Conservation (phyloP, 805 yeast genomes). For the Wickerhamiella dianesei region DNA sequence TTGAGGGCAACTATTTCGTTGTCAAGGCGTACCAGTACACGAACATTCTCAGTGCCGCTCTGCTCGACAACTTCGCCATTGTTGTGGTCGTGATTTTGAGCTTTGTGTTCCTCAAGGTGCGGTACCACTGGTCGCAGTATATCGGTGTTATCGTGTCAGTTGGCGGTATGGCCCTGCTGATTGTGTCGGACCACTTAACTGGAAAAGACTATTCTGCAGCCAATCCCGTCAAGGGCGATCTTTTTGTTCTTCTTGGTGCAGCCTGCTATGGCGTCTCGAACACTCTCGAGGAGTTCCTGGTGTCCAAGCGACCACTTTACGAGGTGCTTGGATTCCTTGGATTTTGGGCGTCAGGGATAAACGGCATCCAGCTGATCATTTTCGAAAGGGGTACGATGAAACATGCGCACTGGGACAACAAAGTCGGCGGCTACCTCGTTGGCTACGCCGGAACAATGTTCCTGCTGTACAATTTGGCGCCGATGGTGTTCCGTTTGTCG, state of each 20-base stretch:
- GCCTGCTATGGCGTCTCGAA: constrained; percentile 34
- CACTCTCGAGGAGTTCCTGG: constrained; percentile 32
- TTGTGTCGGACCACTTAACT: constrained; percentile 30
- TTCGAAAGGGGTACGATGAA: constrained; percentile 28
- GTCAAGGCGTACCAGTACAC: constrained; percentile 34
- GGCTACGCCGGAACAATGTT: constrained; percentile 31
- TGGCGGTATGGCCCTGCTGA: constrained; percentile 32
- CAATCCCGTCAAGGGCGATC: constrained; percentile 32
- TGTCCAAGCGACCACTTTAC: constrained; percentile 33
- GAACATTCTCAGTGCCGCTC: constrained; percentile 31
- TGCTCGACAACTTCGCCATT: constrained; percentile 34
- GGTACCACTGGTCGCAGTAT: constrained; percentile 35
- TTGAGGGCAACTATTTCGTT: constrained; percentile 35
- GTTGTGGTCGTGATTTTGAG: constrained; percentile 32
- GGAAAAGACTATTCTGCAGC: constrained; percentile 30
- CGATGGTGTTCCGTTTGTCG: constrained; percentile 33
- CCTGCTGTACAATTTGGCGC: constrained; percentile 30
- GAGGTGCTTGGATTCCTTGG: constrained; percentile 34
- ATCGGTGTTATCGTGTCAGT: constrained; percentile 30
- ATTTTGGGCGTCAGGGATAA: constrained; percentile 30
- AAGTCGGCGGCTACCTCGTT: constrained; percentile 32
- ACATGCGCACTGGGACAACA: constrained; percentile 28
- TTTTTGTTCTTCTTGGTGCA: constrained; percentile 33
- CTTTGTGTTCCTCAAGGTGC: constrained; percentile 30
- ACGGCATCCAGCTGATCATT: constrained; percentile 33